Base-by-base conservation (phyloP, 2,329 filamentous ascomycete genomes). In the Orbilia brochopaga region DNA sequence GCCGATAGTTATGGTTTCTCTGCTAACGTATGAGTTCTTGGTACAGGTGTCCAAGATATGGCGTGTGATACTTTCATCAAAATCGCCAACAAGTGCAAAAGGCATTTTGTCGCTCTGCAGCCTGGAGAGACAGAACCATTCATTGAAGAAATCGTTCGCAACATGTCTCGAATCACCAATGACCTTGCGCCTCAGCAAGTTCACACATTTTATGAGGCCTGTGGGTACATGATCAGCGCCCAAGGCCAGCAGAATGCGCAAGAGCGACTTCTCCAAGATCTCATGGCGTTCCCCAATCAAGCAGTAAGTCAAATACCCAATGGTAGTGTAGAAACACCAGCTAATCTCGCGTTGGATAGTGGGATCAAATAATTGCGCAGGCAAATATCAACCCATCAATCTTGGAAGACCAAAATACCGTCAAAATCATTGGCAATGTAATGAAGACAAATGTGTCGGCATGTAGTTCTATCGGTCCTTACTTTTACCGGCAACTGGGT, bases 371-470 rank as follows among this genome's bases (percentile, higher is more conserved):
- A 77, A 99, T 99, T 78, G 86, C 87, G 76, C 86, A 90, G 78
- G 94, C 94, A 23, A 94, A 91, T 61, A 85, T 89, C 73, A 88
- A 97, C 78, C 91, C 94, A 0, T 85, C 87, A 21, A 92, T 94
- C 75, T 84, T 99, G 11, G 91, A 97, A 79, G 92, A 97, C 78
- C 84, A 88, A 10, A 92, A 99, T 76, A 96, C 92, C 0, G 97
- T 99, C 82, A 99, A 99, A 83, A 88, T 99, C 75, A 92, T 99
- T 74, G 94, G 94, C 75, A 99, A 99, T 81, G 97, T 99, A 79
- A 99, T 99, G 94, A 99, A 99, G 85, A 99, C 94, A 0, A 99
- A 99, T 77, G 94, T 99, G 2, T 93, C 95, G n/a, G 94, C 94
- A 37, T 99, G 94, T 80, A 91, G 90, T 37, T 97, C 94, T 0